phyloP scores from a whole-genome alignment of 179 eudicot species.

The Actinidia arguta region DNA sequence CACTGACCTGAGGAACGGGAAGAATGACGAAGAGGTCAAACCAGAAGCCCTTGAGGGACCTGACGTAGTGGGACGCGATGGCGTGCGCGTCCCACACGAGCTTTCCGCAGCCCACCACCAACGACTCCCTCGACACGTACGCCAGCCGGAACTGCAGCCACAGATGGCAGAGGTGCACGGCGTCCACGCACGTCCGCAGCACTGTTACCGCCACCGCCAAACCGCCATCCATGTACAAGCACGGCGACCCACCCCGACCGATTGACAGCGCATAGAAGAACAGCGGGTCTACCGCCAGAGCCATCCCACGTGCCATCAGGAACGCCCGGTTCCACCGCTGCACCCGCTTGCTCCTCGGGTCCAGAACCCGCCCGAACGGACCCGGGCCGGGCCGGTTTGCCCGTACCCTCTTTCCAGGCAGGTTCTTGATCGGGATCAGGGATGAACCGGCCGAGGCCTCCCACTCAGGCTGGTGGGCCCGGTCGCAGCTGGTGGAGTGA shows the following conservation, averaged over 20 bases:
- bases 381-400: conserved; percentile 17
- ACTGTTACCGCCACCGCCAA: conserved; percentile 63
- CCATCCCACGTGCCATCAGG: conserved; percentile 78
- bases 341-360: conserved; percentile 79
- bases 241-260: conserved; percentile 70
- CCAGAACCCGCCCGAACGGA: conserved; percentile 47
- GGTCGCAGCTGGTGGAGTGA: conserved; percentile 95
- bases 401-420: neutral
- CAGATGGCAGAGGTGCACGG: conserved; percentile 72
- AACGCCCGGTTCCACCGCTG: conserved; percentile 73
- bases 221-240: conserved; percentile 81
- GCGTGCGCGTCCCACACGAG: conserved; percentile 95
- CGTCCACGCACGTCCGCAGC: conserved; percentile 70
- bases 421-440: conserved; percentile 53
- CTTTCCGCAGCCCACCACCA: conserved; percentile 95
- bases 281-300: conserved; percentile 84
- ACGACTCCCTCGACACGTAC: conserved; percentile 87
- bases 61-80: conserved; percentile 68
- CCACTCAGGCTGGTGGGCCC: conserved; percentile 82
- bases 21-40: conserved; percentile 85
- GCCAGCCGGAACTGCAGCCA: conserved; percentile 94
- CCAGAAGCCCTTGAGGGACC: conserved; percentile 87
- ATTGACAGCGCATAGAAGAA: conserved; percentile 87
- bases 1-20: conserved; percentile 91
- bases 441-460: conserved; percentile 93